Base-by-base conservation (phyloP, 2,329 filamentous ascomycete genomes). In the Byssochlamys sp. region DNA sequence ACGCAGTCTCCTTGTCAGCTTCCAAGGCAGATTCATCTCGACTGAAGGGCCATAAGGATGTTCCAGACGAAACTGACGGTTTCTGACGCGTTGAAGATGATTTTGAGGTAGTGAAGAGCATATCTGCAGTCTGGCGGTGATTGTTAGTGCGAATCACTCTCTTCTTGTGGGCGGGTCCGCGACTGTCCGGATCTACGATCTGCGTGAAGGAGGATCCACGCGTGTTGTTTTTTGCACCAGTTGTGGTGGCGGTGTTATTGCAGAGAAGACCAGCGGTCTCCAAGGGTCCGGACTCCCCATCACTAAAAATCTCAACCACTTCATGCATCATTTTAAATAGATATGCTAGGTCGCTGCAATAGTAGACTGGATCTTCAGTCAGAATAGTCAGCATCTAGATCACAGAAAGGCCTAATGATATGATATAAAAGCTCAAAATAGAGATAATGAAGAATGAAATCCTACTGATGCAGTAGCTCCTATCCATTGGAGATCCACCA, bases 1-100 rank as follows among this genome's bases (percentile, higher is more conserved):
- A 67, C 35, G 57, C 26, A 39, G 59, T 53, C 2, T 58, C 53
- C 5, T 24, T 53, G 10, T 26, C 14, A 52, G 24, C 3, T 9
- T 52, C 12, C 4, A 19, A 19, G 14, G 24, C 14, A 4, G 11
- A 25, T 19, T 6, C 12, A 26, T 51, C 10, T 14, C 10, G 12
- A 28, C 24, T 28, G 25, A 24, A 51, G 49, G 24, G 24, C 6
- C 27, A 51, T n/a, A 51, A 26, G 49, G 49, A 26, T 2, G 19
- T 51, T 3, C 27, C 12, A 19, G 39, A 24, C 12, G 39, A 45
- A 19, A 19, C 39, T 19, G 39, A 14, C 19, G 14, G 39, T 45
- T 19, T 45, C 3, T 7, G 9, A 19, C 9, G 39, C 5, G 14
- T n/a, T 19, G n/a, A n/a, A 9, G n/a, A 19, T 19, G 39, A 45